Base-by-base conservation (phyloP, 805 yeast species). In the Hanseniaspora occidentalis region DNA sequence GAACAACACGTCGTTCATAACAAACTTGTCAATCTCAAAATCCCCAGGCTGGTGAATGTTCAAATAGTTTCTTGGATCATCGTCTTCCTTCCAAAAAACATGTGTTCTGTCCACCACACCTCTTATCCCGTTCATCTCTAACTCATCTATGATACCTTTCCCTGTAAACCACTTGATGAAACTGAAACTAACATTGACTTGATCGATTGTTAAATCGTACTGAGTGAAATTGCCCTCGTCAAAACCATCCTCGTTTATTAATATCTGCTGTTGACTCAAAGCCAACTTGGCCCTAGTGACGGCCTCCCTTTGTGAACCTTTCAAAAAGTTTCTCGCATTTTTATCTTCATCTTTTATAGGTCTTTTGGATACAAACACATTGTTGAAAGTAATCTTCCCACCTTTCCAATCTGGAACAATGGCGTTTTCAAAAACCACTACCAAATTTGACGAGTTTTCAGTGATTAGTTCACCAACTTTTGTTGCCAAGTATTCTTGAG, bases 181-280 rank as follows among this genome's bases (percentile, higher is more conserved):
- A 10, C 94, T 82, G 14, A 92, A 62, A 1, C 94, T 77, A 0
- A 92, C 73, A 40, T 79, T 78, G 10, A 88, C 79, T 48, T 81
- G 82, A 44, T 89, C 95, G 13, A 92, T 81, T 0, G 94, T 84
- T 31, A 92, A 58, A 58, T 92, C 98, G 57, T 80, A 92, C 57
- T 92, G 98, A 0, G 98, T 89, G 60, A 88, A 92, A 60, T 92
- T 92, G 1, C 96, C 97, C 55, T 86, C 95, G 50, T 82, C 95
- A 41, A 63, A 66, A 17, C 62, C 62, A 21, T 62, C 69, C 13
- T 61, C 67, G 21, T 51, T 53, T 4, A 59, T 49, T 10, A 58
- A 42, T 19, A 21, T 41, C 18, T 39, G 38, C 27, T 52, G 46
- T 14, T 56, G 61, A 26, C 54, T 52, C 7, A 59, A 41, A 1